Evolutionary conservation across 345 rosid genomes (phyloP).

Genomic region (Durio zibethinus): DNA sequence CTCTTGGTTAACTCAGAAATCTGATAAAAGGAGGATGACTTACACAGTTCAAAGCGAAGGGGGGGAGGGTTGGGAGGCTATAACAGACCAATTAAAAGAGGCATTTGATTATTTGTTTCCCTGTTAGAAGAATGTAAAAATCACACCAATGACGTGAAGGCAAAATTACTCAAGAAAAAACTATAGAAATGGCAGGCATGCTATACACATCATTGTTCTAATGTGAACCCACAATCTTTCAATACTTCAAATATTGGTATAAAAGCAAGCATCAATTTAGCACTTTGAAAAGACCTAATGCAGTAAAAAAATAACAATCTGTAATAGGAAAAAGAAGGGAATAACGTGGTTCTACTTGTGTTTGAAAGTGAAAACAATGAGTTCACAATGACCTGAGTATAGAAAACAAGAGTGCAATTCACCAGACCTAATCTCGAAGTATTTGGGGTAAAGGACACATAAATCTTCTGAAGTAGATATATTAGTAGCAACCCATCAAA

Average conservation of each 20-base stretch:
- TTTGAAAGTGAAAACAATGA: not conserved
- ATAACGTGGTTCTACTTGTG: not conserved
- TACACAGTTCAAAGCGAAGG: not conserved
- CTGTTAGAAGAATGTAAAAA: conserved; percentile 1
- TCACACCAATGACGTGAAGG: not conserved
- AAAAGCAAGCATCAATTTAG: not conserved
- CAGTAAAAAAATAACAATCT: not conserved
- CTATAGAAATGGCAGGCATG: not conserved
- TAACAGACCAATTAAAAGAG: not conserved
- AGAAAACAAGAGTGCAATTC: not conserved
- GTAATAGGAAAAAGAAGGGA: not conserved
- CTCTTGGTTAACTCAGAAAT: not conserved
- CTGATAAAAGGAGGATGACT: not conserved
- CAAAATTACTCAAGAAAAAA: not conserved
- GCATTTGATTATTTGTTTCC: not conserved
- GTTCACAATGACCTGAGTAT: not conserved
- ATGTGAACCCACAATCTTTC: not conserved
- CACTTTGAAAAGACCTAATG: not conserved
- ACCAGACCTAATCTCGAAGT: not conserved
- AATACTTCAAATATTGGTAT: not conserved
- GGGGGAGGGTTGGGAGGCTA: too few relatives aligned
- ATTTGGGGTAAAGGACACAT: not conserved
- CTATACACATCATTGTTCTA: not conserved
- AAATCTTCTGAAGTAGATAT: not conserved
- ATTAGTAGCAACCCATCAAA: not conserved